These are phyloP conservation scores for Fonsecaea nubica DNA, from an alignment of 2,329 filamentous ascomycete species.

Conservation along the genomic window DNA sequence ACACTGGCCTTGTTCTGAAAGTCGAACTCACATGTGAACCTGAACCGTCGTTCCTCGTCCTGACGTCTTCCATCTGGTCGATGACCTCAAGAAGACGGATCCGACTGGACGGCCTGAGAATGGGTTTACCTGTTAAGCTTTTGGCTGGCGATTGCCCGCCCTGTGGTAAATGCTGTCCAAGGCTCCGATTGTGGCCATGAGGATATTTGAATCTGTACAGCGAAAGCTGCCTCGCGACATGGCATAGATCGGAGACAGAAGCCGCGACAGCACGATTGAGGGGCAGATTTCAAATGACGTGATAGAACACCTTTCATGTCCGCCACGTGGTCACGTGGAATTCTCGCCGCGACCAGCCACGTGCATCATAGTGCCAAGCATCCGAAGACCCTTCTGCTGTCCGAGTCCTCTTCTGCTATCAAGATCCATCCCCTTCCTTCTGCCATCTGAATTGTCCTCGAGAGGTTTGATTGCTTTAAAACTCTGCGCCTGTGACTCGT, in stretches of 20 bases:
- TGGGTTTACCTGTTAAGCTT: background rate
- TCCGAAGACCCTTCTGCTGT: no score
- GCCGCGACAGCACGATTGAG: no score
- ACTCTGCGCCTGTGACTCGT: background rate
- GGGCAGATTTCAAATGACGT: background rate
- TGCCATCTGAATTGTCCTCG: no score
- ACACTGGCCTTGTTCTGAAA: no score
- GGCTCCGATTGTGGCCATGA: background rate
- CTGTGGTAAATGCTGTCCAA: background rate
- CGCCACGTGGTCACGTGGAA: no score
- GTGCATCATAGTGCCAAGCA: no score
- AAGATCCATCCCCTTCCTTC: no score
- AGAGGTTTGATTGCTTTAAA: no score
- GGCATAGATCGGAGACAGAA: no score
- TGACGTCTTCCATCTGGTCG: slow-evolving; percentile 33
- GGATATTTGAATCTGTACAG: background rate
- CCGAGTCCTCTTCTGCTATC: no score
- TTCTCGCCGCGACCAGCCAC: no score
- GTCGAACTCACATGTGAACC: background rate
- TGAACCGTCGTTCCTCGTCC: background rate
- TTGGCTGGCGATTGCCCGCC: background rate
- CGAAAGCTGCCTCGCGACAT: no score
- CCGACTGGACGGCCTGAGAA: background rate
- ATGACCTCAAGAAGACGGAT: slow-evolving; percentile 11
- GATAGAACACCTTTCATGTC: background rate